Evolutionary conservation across 1,284 basidiomycete species (phyloP).

Genomic region (Puccinia coronata): DNA sequence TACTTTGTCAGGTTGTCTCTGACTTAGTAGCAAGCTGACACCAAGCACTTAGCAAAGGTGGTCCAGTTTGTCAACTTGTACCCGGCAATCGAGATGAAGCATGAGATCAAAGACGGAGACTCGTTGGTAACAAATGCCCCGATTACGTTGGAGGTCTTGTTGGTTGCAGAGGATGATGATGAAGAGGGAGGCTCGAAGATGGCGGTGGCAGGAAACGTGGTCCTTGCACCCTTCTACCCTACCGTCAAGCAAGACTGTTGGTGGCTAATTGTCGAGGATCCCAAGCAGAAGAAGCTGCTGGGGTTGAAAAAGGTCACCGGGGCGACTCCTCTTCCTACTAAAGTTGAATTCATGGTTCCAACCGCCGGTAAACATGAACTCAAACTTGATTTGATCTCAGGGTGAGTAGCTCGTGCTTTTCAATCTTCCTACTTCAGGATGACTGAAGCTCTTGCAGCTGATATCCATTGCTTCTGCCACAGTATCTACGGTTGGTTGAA

Average conservation of each 20-base stretch:
- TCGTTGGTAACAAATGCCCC: constrained; percentile 80
- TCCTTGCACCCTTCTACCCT: constrained; percentile 89
- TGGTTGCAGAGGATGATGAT: constrained; percentile 78
- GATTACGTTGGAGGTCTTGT: constrained; percentile 75
- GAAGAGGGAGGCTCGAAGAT: constrained; percentile 67
- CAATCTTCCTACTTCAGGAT: not conserved
- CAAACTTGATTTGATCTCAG: constrained; percentile 45
- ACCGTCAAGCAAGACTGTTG: constrained; percentile 87
- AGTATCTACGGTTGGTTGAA: too few species aligned
- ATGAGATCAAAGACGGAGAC: constrained; percentile 74
- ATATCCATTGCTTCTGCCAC: too few species aligned
- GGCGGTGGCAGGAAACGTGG: constrained; percentile 68
- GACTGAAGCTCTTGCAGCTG: not conserved
- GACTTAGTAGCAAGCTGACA: too few species aligned
- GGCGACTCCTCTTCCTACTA: constrained; percentile 72
- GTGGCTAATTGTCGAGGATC: constrained; percentile 93
- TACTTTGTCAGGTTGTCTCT: too few species aligned
- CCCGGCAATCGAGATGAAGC: constrained; percentile 83
- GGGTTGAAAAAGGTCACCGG: constrained; percentile 96
- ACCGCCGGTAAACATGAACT: constrained; percentile 33
- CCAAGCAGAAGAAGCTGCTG: constrained; percentile 67
- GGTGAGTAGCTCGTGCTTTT: constrained; percentile 2
- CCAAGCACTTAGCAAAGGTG: constrained; percentile 78
- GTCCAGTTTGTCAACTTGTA: constrained; percentile 92
- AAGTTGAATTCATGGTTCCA: constrained; percentile 74